Evolutionary conservation across 164 flowering plant genomes (phyloP), one percentile per base, ranked within the genome.

Genomic region (Vitis riparia): DNA sequence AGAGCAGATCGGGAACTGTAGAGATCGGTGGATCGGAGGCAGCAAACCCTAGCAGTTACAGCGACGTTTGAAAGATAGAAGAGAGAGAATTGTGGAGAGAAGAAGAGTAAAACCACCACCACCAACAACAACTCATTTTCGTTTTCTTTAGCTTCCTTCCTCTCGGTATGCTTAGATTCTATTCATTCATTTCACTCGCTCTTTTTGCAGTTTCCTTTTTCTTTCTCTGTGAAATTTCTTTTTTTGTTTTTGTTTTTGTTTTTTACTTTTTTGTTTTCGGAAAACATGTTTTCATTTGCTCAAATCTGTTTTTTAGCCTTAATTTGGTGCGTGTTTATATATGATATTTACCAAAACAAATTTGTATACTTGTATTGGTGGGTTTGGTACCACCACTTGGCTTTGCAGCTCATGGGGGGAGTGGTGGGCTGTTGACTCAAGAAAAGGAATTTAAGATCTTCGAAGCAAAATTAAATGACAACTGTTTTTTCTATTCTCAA

Each of bases 91-190:
- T 9, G 16, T 5, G 44, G 63, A 74, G 64, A 62, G 58, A 59
- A 65, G 65, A 11, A 30, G 27, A 23, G 27, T 53, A 67, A 66
- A 23, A 9, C 14, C n/a, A 16, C 9, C 52, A 58, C 13, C 30
- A 55, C 23, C 59, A 61, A 63, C 44, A 37, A 37, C 44, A 37
- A 37, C 44, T 37, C 44, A 37, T 59, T 55, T n/a, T 60, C 23
- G n/a, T 51, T 67, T 66, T 52, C 80, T 75, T 78, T 76, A 76
- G 81, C 75, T 77, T 73, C 70, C 82, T 78, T 66, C 79, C 83
- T 76, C 70, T 67, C 73, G 75, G 70, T 82, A 80, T 79, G 85
- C 82, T 80, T 81, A 66, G 77, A 16, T 68, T 69, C 76, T 73
- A 57, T 68, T 65, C 48, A 70, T 16, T 62, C n/a, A 32, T 60